These are phyloP conservation scores for Acanthochlamys bracteata DNA, from an alignment of 106 monocot genomes.

Conservation along the genomic window DNA sequence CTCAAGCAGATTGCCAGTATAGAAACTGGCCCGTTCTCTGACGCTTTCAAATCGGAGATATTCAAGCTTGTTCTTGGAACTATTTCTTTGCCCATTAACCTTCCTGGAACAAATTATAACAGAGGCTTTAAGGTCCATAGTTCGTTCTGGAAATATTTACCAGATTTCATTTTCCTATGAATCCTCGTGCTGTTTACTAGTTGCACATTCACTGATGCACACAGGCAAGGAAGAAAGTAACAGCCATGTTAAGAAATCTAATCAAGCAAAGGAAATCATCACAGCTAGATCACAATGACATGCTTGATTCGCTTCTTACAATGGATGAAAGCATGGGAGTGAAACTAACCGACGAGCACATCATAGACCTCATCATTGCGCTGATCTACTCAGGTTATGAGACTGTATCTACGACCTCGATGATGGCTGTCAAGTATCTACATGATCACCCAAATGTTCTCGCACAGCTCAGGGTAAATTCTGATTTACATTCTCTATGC, in stretches of 20 bases:
- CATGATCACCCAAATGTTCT: constrained; percentile 79
- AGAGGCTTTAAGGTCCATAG: constrained; percentile 46
- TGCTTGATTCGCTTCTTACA: constrained; percentile 59
- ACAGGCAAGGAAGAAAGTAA: constrained; percentile 78
- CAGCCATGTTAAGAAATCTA: constrained; percentile 43
- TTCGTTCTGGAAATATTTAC: background rate
- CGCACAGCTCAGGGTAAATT: constrained; percentile 68
- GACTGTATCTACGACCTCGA: constrained; percentile 84
- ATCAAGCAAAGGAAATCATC: constrained; percentile 48
- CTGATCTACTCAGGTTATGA: constrained; percentile 89
- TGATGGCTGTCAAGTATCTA: constrained; percentile 96
- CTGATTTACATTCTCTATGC: background rate
- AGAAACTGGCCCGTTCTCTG: constrained; percentile 42
- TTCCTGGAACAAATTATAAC: constrained; percentile 76
- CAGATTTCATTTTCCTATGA: no score
- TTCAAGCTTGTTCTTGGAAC: constrained; percentile 72
- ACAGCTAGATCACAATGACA: constrained; percentile 35
- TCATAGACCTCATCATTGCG: constrained; percentile 81
- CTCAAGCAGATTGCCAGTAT: constrained; percentile 78
- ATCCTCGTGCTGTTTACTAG: no score
- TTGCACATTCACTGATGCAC: background rate
- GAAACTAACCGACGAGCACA: constrained; percentile 79
- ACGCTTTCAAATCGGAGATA: constrained; percentile 52
- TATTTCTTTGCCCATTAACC: constrained; percentile 78
- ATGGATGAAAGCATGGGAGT: constrained; percentile 23